Conservation (phyloP, 2,329 filamentous ascomycete species). For the Scedosporium minutisporum region DNA sequence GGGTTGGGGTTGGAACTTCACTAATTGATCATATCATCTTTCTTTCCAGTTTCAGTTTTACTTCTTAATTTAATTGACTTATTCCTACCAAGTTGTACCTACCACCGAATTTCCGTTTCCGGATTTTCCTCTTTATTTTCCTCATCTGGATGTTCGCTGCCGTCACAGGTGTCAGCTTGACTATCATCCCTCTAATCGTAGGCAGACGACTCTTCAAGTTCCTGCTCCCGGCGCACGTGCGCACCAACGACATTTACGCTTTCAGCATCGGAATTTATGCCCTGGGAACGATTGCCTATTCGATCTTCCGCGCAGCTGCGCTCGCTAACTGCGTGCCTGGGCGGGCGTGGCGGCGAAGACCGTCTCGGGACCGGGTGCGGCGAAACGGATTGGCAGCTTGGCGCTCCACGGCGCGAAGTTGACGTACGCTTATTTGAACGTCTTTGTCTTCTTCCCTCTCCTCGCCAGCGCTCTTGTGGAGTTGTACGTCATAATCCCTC, state of each 20-base stretch:
- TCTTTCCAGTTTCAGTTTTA: too few species aligned
- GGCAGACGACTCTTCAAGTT: constrained; percentile 69
- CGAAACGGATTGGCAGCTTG: constrained; percentile 12
- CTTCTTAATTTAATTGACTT: too few species aligned
- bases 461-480: constrained; percentile 73
- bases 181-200: constrained; percentile 76
- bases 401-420: constrained; percentile 30
- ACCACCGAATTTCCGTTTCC: constrained; percentile 71
- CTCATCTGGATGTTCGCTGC: constrained; percentile 92
- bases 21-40: too few species aligned
- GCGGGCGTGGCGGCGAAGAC: constrained; percentile 13
- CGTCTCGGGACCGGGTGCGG: constrained; percentile 11
- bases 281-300: constrained; percentile 59
- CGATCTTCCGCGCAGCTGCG: constrained; percentile 39
- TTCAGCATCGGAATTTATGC: constrained; percentile 86
- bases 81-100: too few species aligned
- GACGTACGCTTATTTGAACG: constrained; percentile 64
- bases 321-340: constrained; percentile 25
- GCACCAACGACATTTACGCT: constrained; percentile 91
- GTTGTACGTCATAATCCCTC: constrained; percentile 76
- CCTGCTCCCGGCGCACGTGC: constrained; percentile 60
- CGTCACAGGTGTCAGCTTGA: constrained; percentile 72
- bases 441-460: constrained; percentile 72
- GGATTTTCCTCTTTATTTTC: constrained; percentile 78
- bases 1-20: too few species aligned